Evolutionary conservation across 164 flowering plant species (phyloP), one percentile per base, ranked within the genome.

Genomic region (Vitis riparia): DNA sequence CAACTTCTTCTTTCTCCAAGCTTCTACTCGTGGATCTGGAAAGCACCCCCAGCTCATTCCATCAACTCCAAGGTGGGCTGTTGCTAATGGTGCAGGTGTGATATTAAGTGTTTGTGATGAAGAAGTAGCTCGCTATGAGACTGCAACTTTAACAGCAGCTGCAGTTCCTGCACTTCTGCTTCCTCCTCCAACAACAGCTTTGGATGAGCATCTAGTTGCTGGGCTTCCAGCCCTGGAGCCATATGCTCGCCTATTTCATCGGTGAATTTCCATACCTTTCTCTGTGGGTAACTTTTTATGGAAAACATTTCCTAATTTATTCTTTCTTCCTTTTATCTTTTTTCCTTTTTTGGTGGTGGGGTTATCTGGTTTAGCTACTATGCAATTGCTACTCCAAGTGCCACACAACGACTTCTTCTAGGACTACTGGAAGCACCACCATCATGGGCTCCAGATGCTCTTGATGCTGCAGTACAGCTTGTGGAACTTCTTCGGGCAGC

Each of bases 361-460:
- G 68, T 58, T 72, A 65, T 19, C 65, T 55, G 49, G 5, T 67
- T 37, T 70, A 94, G 98, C 67, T 94, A 94, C 75, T 94, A 94
- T 79, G 90, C 98, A 56, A 88, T 91, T 80, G 97, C 98, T 51
- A 89, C 92, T 71, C 97, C 98, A 72, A 92, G 95, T 91, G 97
- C 98, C 62, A 92, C 98, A n/a, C 98, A 94, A 70, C 84, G 97
- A 74, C 90, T 94, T 75, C 89, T 94, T 63, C 86, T 94, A 74
- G 98, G 98, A 65, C 94, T 94, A 78, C 82, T 94, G 27, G 98
- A 94, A 88, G 98, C 98, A 73, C 98, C 98, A 56, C 97, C 97
- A 29, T 92, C 97, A 49, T 94, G 98, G 98, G 98, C 98, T 75
- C 97, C 98, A 37, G 98, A 94, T 86, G 98, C 98, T 68, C 97